Conservation (phyloP, 306 rosid genomes). For the Prunus padus region DNA sequence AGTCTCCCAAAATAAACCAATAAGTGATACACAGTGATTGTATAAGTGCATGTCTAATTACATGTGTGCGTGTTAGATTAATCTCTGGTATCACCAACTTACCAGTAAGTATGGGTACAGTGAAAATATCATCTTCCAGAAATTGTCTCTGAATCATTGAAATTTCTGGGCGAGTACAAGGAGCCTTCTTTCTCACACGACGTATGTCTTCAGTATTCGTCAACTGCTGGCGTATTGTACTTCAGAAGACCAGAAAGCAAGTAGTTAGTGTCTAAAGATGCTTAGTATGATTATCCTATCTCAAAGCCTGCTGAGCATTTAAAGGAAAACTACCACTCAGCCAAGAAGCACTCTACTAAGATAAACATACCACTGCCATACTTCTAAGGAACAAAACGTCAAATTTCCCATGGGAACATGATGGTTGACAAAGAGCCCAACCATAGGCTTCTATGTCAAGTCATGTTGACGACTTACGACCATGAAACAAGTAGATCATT, state of each 20-base stretch:
- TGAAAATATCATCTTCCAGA: slow-evolving; percentile 77
- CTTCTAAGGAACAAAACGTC: background rate
- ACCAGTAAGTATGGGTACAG: slow-evolving; percentile 71
- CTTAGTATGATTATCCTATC: slow-evolving; percentile 2
- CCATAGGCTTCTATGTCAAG: slow-evolving; percentile 5
- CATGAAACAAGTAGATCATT: slow-evolving; percentile 2
- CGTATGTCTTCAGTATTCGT: slow-evolving; percentile 93
- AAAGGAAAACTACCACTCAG: background rate
- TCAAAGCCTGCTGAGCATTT: background rate
- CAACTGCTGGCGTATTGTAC: slow-evolving; percentile 88
- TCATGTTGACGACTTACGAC: background rate
- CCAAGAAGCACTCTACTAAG: slow-evolving; percentile 3
- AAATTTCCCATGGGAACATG: background rate
- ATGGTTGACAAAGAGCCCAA: background rate
- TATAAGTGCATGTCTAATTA: background rate
- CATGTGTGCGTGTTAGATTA: background rate
- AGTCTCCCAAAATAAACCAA: slow-evolving; percentile 2
- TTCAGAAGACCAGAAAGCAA: slow-evolving; percentile 38
- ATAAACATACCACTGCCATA: background rate
- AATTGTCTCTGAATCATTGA: slow-evolving; percentile 79
- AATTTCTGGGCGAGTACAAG: slow-evolving; percentile 82
- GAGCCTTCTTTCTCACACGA: slow-evolving; percentile 88
- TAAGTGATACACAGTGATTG: background rate
- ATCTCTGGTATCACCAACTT: slow-evolving; percentile 24
- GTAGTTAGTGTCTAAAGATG: background rate